Evolutionary conservation across 2,329 filamentous ascomycete genomes (phyloP).

Genomic region (Scedosporium apiospermum): DNA sequence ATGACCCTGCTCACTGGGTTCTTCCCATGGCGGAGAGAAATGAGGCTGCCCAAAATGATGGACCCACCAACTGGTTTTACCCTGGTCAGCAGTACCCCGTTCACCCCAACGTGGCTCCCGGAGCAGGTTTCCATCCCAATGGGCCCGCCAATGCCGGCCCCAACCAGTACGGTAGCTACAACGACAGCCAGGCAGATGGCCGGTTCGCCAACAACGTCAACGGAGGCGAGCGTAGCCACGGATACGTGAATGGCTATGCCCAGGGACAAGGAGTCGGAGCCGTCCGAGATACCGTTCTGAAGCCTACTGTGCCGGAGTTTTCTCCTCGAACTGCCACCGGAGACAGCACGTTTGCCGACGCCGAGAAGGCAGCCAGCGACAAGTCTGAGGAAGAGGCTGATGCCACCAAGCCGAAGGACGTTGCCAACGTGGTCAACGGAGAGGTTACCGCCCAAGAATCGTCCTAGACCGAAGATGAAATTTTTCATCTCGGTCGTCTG

Average conservation of each 20-base stretch:
- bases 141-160: neutral
- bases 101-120: constrained; percentile 17
- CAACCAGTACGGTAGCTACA: constrained; percentile 7
- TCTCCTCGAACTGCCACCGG: constrained; percentile 15
- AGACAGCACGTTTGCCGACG: neutral
- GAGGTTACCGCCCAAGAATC: neutral
- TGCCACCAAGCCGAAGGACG: neutral
- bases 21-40: constrained; percentile 63
- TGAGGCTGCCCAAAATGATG: constrained; percentile 62
- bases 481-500: neutral
- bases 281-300: constrained; percentile 22
- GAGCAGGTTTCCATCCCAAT: constrained; percentile 9
- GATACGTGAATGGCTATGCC: constrained; percentile 8
- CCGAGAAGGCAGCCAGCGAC: neutral
- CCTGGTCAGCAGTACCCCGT: constrained; percentile 2
- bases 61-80: constrained; percentile 35
- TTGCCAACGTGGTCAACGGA: neutral
- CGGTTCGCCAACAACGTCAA: neutral
- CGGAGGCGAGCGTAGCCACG: constrained; percentile 18
- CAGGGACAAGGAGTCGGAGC: constrained; percentile 24
- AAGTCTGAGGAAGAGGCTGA: neutral
- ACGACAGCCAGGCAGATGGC: neutral
- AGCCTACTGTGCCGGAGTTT: constrained; percentile 30
- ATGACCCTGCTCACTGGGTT: constrained; percentile 75
- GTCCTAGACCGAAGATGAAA: neutral